Evolutionary conservation across 257 asterid species (phyloP).

Genomic region (Solanum etuberosum): DNA sequence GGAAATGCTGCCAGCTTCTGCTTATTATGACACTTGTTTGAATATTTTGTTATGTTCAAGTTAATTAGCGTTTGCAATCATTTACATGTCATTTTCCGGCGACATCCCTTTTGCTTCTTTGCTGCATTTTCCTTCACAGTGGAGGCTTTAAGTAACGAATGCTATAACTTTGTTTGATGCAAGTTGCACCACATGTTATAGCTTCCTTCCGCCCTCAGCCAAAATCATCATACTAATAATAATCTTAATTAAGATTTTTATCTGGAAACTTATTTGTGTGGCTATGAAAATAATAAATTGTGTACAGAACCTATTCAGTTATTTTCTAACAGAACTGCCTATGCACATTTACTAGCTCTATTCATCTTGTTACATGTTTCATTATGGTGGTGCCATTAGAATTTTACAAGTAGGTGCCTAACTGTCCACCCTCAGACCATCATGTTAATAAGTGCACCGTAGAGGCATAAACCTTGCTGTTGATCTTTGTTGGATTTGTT

Average conservation of each 20-base stretch:
- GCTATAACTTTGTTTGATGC: neutral
- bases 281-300: neutral
- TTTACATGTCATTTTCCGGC: neutral
- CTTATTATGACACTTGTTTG: neutral
- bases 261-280: neutral
- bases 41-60: neutral
- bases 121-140: neutral
- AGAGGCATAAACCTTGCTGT: neutral
- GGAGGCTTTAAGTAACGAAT: neutral
- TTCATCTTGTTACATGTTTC: neutral
- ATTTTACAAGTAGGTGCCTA: neutral
- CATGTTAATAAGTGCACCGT: neutral
- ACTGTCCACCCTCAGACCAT: neutral
- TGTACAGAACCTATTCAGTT: neutral
- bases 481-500: neutral
- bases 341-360: neutral
- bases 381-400: neutral
- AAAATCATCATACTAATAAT: neutral
- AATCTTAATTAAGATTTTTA: neutral
- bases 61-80: neutral
- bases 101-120: neutral
- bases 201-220: neutral
- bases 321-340: neutral
- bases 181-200: neutral
- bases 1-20: neutral